Evolutionary conservation across 371 early-diverging fungal genomes (phyloP).

Genomic region (Chytridiales sp.): DNA sequence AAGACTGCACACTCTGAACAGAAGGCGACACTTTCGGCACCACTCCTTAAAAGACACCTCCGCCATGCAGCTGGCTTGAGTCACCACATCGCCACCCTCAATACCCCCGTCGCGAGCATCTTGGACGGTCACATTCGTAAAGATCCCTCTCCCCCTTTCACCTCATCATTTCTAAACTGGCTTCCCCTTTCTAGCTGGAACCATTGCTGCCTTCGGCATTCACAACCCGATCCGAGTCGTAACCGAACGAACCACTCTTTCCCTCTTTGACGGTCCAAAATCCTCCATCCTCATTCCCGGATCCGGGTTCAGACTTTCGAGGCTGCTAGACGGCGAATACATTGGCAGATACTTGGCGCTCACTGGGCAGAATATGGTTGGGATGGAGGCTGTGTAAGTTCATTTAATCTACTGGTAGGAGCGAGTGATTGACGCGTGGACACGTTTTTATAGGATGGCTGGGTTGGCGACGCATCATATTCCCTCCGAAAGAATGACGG

Average conservation of each 20-base stretch:
- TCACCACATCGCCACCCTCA: slow-evolving; percentile 22
- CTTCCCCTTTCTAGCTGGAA: slow-evolving; percentile 3
- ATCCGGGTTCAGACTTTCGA: slow-evolving; percentile 10
- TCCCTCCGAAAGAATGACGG: slow-evolving; percentile 14
- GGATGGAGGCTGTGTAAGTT: slow-evolving; percentile 21
- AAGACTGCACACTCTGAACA: neutral
- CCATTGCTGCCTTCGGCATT: slow-evolving; percentile 4
- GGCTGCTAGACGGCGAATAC: slow-evolving; percentile 1
- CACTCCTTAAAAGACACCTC: neutral
- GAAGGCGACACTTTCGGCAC: neutral
- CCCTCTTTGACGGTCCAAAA: slow-evolving; percentile 3
- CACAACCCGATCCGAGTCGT: slow-evolving; percentile 15
- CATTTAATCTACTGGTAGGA: neutral
- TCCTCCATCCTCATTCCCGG: slow-evolving; percentile 9
- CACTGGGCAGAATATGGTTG: slow-evolving; percentile 2
- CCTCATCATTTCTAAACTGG: neutral
- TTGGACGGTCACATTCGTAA: slow-evolving; percentile 15
- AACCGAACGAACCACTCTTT: slow-evolving; percentile 4
- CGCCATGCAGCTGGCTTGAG: slow-evolving; percentile 7
- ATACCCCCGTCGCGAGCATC: slow-evolving; percentile 19
- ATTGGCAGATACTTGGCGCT: slow-evolving; percentile 18
- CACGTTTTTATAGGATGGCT: slow-evolving; percentile 4
- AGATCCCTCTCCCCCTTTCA: too few species aligned
- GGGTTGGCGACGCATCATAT: slow-evolving; percentile 20
- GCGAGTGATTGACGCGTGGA: neutral